Conservation (phyloP, 257 asterid genomes). For the Primulina tabacum region DNA sequence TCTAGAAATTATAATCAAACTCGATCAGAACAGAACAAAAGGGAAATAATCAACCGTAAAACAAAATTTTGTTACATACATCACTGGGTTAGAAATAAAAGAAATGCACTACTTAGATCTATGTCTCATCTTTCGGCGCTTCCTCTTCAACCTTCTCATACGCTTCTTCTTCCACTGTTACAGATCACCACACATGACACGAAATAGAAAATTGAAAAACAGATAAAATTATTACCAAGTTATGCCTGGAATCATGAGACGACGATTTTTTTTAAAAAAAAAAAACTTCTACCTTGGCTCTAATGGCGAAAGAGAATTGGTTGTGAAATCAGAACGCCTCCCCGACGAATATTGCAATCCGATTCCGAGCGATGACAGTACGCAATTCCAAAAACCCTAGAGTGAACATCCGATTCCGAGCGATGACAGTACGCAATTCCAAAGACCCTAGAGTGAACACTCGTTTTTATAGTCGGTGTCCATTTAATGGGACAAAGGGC, state of each 20-base stretch:
- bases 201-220: too few species aligned
- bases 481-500: background rate
- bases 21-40: background rate
- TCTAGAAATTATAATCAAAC: background rate
- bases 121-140: constrained; percentile 65
- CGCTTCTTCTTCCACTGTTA: constrained; percentile 61
- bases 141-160: constrained; percentile 63
- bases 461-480: background rate
- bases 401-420: background rate
- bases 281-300: background rate
- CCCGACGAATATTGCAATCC: background rate
- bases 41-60: background rate
- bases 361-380: background rate
- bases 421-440: background rate
- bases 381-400: background rate
- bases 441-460: background rate
- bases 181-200: background rate
- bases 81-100: background rate
- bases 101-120: constrained; percentile 40
- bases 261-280: too few species aligned
- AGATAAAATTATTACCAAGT: background rate
- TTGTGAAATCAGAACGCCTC: background rate
- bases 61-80: background rate
- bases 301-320: background rate
- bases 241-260: background rate